A percentile compares a stretch with the other conserved stretches of the same genome.
Conservation (phyloP, 2,329 filamentous ascomycete species). For the Colletotrichum endophyticum region DNA sequence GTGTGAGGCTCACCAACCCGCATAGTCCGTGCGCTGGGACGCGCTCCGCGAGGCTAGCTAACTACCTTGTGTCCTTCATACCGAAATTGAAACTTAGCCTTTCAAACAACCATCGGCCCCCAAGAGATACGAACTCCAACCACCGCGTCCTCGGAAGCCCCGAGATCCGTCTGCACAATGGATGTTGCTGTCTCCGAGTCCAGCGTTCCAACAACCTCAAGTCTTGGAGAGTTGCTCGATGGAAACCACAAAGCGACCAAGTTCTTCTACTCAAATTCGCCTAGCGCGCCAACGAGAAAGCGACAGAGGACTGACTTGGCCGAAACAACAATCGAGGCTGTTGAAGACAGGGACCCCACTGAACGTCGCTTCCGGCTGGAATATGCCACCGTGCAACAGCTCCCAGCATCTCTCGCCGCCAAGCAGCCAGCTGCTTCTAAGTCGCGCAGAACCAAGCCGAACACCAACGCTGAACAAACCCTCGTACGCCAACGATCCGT, state of each 20-base stretch:
- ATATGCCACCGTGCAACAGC: slow-evolving; percentile 77
- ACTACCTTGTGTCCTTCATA: not conserved
- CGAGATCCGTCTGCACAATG: not conserved
- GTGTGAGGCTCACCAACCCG: not conserved
- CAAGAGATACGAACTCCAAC: not conserved
- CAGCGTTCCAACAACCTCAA: slow-evolving; percentile 24
- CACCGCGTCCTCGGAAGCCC: not conserved
- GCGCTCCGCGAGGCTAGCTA: not conserved
- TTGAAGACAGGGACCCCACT: slow-evolving; percentile 19
- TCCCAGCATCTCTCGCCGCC: slow-evolving; percentile 79
- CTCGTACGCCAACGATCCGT: slow-evolving; percentile 41
- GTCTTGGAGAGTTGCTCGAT: slow-evolving; percentile 41
- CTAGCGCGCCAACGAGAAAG: slow-evolving; percentile 27
- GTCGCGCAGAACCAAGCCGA: slow-evolving; percentile 32
- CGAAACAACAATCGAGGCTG: not conserved
- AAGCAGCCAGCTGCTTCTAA: slow-evolving; percentile 68
- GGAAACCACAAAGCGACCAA: slow-evolving; percentile 46
- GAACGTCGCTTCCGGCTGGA: slow-evolving; percentile 68
- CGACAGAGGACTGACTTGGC: slow-evolving; percentile 34
- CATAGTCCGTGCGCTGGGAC: not conserved
- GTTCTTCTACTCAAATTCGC: slow-evolving; percentile 39
- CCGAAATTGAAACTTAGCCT: not conserved
- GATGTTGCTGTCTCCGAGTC: slow-evolving; percentile 33
- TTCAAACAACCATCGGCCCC: not conserved
- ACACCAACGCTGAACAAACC: slow-evolving; percentile 48